These are phyloP conservation scores for Magnusiomyces fungicola DNA, from an alignment of 1,139 yeast species.

Conservation along the genomic window DNA sequence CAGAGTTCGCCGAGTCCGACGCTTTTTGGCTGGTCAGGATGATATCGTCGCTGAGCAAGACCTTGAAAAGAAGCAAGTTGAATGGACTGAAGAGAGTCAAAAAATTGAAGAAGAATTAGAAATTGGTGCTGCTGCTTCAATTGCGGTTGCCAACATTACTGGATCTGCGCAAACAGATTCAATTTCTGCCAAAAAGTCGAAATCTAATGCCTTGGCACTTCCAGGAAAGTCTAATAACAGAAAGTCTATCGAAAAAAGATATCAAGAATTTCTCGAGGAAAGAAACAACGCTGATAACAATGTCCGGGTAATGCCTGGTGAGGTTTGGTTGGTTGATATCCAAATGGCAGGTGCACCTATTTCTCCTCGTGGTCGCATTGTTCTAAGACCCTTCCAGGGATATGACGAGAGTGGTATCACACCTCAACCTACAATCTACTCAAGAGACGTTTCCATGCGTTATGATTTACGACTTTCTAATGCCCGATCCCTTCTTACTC, in stretches of 20 bases:
- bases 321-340: constrained; percentile 79
- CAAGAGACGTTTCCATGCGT: constrained; percentile 76
- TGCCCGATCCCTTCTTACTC: constrained; percentile 62
- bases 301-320: constrained; percentile 67
- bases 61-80: constrained; percentile 66
- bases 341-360: constrained; percentile 60
- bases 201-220: constrained; percentile 14
- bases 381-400: constrained; percentile 26
- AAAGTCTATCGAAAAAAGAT: background rate
- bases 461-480: constrained; percentile 72
- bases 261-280: background rate
- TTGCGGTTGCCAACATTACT: constrained; percentile 11
- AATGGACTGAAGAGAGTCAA: constrained; percentile 77
- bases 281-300: constrained; percentile 33
- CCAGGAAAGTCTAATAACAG: constrained; percentile 1
- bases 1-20: constrained; percentile 79
- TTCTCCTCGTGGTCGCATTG: constrained; percentile 25
- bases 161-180: constrained; percentile 16
- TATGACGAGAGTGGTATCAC: constrained; percentile 23
- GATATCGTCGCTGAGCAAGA: constrained; percentile 88
- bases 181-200: constrained; percentile 12
- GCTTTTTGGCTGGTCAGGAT: constrained; percentile 93
- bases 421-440: constrained; percentile 55
- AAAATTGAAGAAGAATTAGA: constrained; percentile 34
- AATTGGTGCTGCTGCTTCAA: background rate